phyloP scores from a whole-genome alignment of 164 flowering plant genomes.

The Sedum album region DNA sequence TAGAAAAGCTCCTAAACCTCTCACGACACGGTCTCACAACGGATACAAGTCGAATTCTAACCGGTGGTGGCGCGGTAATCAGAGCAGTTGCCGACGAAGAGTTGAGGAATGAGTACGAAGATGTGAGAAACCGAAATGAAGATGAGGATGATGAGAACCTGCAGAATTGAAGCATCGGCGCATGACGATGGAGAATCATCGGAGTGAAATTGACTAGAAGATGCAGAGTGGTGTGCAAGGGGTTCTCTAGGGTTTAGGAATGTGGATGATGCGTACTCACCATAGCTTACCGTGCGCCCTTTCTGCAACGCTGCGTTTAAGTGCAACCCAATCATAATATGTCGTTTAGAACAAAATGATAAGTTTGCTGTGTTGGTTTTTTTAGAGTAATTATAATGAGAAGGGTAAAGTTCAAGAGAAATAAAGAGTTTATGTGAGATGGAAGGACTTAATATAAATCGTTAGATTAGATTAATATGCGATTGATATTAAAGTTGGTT shows the following conservation, averaged over 20 bases:
- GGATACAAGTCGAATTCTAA: constrained; percentile 13
- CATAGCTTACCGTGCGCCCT: neutral
- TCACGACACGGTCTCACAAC: constrained; percentile 12
- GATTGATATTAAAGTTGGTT: too few relatives aligned
- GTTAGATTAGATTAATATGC: too few relatives aligned
- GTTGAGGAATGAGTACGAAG: neutral
- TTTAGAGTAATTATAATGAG: too few relatives aligned
- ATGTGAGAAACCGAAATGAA: neutral
- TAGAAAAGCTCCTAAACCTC: constrained; percentile 18
- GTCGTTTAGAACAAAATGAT: too few relatives aligned
- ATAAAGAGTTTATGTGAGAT: too few relatives aligned
- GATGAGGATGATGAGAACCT: neutral
- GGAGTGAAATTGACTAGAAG: neutral
- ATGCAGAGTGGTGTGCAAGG: neutral
- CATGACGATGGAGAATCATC: constrained; percentile 3
- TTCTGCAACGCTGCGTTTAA: neutral
- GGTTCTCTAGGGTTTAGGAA: neutral
- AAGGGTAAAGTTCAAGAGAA: too few relatives aligned
- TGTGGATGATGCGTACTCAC: neutral
- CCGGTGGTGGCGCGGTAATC: constrained; percentile 2
- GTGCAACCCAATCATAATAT: too few relatives aligned
- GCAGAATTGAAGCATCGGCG: neutral
- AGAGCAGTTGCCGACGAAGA: neutral
- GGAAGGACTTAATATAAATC: too few relatives aligned
- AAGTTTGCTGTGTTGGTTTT: too few relatives aligned